These are phyloP conservation scores for Coemansia sp. DNA, from an alignment of 192 early-diverging fungal species.

Conservation along the genomic window DNA sequence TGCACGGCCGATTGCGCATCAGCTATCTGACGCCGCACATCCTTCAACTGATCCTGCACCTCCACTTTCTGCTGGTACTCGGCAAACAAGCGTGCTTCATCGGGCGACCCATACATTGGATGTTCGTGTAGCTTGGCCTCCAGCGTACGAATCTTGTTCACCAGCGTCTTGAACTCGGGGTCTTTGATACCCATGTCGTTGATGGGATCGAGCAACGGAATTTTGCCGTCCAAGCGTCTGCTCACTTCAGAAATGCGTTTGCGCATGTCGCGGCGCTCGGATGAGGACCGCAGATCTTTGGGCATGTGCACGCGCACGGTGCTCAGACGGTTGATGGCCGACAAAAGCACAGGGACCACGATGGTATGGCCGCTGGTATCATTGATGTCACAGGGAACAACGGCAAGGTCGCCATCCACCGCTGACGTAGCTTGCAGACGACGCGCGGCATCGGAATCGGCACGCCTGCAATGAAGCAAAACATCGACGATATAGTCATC, in stretches of 20 bases:
- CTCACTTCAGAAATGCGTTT: conserved; percentile 72
- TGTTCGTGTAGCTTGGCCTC: conserved; percentile 68
- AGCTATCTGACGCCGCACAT: conserved; percentile 69
- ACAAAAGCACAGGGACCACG: conserved; percentile 78
- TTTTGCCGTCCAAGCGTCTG: conserved; percentile 68
- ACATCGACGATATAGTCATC: conserved; percentile 81
- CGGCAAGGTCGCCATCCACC: conserved; percentile 23
- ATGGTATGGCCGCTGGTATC: conserved; percentile 62
- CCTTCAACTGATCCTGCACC: conserved; percentile 63
- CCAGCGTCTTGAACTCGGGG: conserved; percentile 70
- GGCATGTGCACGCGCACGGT: conserved; percentile 75
- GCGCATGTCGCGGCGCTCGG: conserved; percentile 61
- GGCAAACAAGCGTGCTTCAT: conserved; percentile 62
- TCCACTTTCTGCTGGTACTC: conserved; percentile 70
- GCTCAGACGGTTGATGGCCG: conserved; percentile 71
- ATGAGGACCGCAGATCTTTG: conserved; percentile 65
- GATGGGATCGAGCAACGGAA: conserved; percentile 88
- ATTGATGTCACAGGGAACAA: conserved; percentile 47
- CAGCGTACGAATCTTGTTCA: conserved; percentile 72
- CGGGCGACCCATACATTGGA: conserved; percentile 59
- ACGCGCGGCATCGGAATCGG: neutral
- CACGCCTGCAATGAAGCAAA: conserved; percentile 71
- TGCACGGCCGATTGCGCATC: conserved; percentile 83
- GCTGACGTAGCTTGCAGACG: conserved; percentile 32
- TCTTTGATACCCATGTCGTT: conserved; percentile 88